These are phyloP conservation scores for Botrytis tulipae DNA, from an alignment of 2,329 filamentous ascomycete species.

Conservation along the genomic window DNA sequence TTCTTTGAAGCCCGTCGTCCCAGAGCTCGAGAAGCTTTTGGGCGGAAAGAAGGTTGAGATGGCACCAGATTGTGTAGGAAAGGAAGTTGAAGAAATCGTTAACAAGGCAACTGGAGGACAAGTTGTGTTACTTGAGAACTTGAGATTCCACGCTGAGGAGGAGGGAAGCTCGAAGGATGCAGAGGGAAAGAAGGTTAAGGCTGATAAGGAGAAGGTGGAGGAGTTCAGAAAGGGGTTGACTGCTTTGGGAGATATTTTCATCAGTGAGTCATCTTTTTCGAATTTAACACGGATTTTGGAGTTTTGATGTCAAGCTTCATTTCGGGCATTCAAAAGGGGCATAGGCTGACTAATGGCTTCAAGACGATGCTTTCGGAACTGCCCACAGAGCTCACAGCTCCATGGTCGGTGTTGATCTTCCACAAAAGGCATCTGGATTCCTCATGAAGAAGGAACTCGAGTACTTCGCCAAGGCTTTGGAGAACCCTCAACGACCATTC, in stretches of 20 bases:
- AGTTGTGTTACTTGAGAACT: slow-evolving; percentile 91
- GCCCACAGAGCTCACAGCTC: slow-evolving; percentile 98
- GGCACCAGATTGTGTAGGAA: slow-evolving; percentile 84
- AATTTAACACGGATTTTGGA: neutral
- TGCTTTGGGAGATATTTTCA: slow-evolving; percentile 89
- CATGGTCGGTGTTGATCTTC: slow-evolving; percentile 95
- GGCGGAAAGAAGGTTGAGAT: slow-evolving; percentile 77
- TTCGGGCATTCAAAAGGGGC: neutral
- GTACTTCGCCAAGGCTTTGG: slow-evolving; percentile 97
- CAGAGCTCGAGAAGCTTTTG: slow-evolving; percentile 88
- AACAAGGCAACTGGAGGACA: slow-evolving; percentile 78
- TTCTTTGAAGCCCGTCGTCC: slow-evolving; percentile 86
- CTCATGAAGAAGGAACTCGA: slow-evolving; percentile 99
- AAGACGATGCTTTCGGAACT: slow-evolving; percentile 97
- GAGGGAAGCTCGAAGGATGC: slow-evolving; percentile 94
- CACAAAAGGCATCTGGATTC: slow-evolving; percentile 96
- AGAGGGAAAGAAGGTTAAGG: slow-evolving; percentile 96
- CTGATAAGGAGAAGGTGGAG: slow-evolving; percentile 87
- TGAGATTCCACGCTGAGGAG: slow-evolving; percentile 97
- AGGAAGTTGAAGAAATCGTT: slow-evolving; percentile 85
- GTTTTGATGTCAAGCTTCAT: neutral
- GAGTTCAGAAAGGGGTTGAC: slow-evolving; percentile 95
- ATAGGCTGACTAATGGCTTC: neutral
- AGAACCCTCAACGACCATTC: slow-evolving; percentile 91
- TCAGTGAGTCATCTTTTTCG: slow-evolving; percentile 64